Evolutionary conservation across 2,329 filamentous ascomycete species (phyloP).

Genomic region (Colletotrichum sojae): DNA sequence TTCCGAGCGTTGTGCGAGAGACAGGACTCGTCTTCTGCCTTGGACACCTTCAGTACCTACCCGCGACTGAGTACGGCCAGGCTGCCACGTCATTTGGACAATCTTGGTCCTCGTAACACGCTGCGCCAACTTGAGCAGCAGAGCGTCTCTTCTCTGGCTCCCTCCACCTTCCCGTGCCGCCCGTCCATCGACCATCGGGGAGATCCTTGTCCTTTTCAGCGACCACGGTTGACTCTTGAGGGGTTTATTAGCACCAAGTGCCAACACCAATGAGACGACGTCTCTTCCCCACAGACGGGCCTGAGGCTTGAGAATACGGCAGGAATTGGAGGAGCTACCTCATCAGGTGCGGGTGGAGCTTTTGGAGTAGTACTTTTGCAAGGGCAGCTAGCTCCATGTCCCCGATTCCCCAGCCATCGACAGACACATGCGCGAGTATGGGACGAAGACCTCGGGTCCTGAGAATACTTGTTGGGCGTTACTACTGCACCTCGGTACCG

Average conservation of each 20-base stretch:
- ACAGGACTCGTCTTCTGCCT: background rate
- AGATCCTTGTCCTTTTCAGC: background rate
- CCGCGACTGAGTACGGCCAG: background rate
- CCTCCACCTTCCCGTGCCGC: background rate
- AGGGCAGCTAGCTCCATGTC: background rate
- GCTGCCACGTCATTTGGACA: background rate
- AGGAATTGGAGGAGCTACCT: slow-evolving; percentile 10
- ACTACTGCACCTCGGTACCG: slow-evolving; percentile 10
- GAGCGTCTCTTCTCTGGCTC: background rate
- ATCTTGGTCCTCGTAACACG: no score
- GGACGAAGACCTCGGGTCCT: background rate
- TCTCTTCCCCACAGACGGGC: slow-evolving; percentile 4
- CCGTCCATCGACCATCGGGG: background rate
- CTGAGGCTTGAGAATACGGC: slow-evolving; percentile 1
- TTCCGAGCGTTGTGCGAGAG: slow-evolving; percentile 14
- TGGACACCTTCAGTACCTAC: no score
- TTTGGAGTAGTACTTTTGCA: slow-evolving; percentile 29
- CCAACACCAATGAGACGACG: background rate
- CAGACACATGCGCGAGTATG: background rate
- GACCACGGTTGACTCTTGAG: background rate
- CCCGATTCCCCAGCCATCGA: background rate
- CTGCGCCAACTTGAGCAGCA: background rate
- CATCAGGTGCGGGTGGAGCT: slow-evolving; percentile 23
- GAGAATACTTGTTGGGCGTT: slow-evolving; percentile 8
- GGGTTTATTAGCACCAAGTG: background rate